phyloP scores from a whole-genome alignment of 208 protist species.

The Histomonas meleagridis region DNA sequence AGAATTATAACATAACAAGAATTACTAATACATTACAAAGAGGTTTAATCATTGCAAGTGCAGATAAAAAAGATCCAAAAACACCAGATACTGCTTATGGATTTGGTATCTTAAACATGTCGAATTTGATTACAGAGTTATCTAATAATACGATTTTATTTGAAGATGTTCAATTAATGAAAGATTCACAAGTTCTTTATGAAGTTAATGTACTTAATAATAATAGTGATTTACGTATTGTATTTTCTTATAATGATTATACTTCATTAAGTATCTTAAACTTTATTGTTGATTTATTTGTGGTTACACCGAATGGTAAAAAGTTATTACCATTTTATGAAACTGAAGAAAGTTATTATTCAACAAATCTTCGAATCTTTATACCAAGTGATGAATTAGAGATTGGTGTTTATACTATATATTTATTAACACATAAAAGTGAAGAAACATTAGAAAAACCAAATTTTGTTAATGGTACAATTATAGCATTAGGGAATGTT shows the following conservation, averaged over 20 bases:
- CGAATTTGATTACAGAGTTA: background rate
- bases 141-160: background rate
- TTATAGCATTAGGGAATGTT: too few relatives aligned
- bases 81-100: background rate
- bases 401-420: too few relatives aligned
- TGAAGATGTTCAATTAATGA: background rate
- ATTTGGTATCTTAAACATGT: background rate
- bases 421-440: too few relatives aligned
- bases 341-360: too few relatives aligned
- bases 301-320: background rate
- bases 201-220: background rate
- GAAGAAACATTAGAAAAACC: background rate
- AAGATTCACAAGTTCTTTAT: background rate
- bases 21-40: background rate
- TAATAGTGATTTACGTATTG: background rate
- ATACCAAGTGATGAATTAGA: background rate
- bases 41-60: background rate
- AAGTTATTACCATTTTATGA: too few relatives aligned
- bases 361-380: background rate
- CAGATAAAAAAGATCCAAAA: background rate
- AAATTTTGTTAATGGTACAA: background rate
- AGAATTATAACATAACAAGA: background rate
- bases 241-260: background rate
- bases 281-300: conserved; percentile 8
- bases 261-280: too few relatives aligned